phyloP scores from a whole-genome alignment of 352 stramenopile species.

The Globisporangium mamillatum region DNA sequence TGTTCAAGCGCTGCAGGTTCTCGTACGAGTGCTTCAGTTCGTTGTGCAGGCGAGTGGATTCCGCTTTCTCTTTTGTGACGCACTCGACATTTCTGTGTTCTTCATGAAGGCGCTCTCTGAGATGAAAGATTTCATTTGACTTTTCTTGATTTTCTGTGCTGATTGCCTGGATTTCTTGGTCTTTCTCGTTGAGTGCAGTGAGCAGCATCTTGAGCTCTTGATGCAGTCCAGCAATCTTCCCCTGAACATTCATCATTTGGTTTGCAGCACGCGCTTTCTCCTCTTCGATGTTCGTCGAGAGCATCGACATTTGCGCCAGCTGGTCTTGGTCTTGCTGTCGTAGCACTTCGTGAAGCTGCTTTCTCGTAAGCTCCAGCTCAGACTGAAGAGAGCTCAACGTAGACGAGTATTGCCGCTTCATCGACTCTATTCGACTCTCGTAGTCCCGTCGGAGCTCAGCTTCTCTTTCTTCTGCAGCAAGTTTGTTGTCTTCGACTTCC shows the following conservation, averaged over 20 bases:
- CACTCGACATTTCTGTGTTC: slow-evolving; percentile 30
- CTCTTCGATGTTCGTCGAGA: slow-evolving; percentile 40
- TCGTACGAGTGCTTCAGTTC: slow-evolving; percentile 46
- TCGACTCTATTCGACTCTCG: slow-evolving; percentile 22
- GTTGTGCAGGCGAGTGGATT: slow-evolving; percentile 21
- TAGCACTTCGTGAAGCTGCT: slow-evolving; percentile 48
- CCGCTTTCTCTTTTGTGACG: slow-evolving; percentile 40
- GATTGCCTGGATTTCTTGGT: slow-evolving; percentile 43
- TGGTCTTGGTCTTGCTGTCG: slow-evolving; percentile 64
- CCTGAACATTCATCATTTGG: slow-evolving; percentile 43
- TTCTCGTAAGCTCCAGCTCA: slow-evolving; percentile 39
- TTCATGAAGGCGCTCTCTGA: slow-evolving; percentile 39
- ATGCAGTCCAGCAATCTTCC: slow-evolving; percentile 50
- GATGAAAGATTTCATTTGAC: slow-evolving; percentile 22
- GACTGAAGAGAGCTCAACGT: slow-evolving; percentile 20
- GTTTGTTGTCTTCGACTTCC: slow-evolving; percentile 35
- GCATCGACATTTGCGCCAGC: slow-evolving; percentile 48
- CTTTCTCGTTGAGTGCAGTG: slow-evolving; percentile 52
- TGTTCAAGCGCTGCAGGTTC: slow-evolving; percentile 62
- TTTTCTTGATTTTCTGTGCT: slow-evolving; percentile 27
- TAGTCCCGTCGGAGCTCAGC: slow-evolving; percentile 21
- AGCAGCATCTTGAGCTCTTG: slow-evolving; percentile 77
- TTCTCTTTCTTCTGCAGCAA: slow-evolving; percentile 35
- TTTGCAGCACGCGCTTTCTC: slow-evolving; percentile 41
- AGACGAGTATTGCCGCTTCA: slow-evolving; percentile 17